Evolutionary conservation across 192 early-diverging fungal genomes (phyloP).

Genomic region (Chytriomyces hyalinus): DNA sequence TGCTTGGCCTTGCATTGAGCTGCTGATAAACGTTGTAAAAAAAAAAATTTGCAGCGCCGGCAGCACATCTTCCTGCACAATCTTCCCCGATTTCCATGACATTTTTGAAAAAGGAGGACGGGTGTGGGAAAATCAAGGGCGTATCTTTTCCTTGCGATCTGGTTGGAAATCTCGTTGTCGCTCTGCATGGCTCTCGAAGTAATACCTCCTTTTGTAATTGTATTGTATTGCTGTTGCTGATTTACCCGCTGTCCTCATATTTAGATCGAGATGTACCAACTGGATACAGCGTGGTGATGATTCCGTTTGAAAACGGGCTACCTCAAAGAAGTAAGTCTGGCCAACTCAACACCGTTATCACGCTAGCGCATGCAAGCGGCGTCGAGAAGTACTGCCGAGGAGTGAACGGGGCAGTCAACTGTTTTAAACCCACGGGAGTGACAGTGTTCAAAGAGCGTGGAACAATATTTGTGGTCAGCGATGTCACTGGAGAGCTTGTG

Average conservation of each 20-base stretch:
- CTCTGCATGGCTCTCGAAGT: slow-evolving; percentile 52
- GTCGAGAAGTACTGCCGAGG: slow-evolving; percentile 7
- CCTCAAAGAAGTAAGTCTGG: background rate
- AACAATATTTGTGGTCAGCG: slow-evolving; percentile 14
- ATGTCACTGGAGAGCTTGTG: slow-evolving; percentile 16
- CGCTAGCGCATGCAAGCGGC: slow-evolving; percentile 12
- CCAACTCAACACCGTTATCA: slow-evolving; percentile 19
- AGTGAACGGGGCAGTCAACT: background rate
- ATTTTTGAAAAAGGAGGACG: slow-evolving; percentile 27
- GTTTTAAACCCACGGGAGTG: slow-evolving; percentile 10
- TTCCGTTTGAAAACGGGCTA: slow-evolving; percentile 33
- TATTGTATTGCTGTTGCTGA: background rate
- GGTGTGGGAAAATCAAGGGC: slow-evolving; percentile 20
- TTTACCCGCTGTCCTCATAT: background rate
- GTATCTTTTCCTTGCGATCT: slow-evolving; percentile 31
- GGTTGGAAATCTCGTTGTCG: slow-evolving; percentile 30
- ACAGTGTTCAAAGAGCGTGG: slow-evolving; percentile 17
- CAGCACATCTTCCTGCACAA: slow-evolving; percentile 42
- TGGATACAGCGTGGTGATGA: slow-evolving; percentile 44
- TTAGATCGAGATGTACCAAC: slow-evolving; percentile 41
- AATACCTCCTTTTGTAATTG: background rate
- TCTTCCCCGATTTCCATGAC: slow-evolving; percentile 41
- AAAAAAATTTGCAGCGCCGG: slow-evolving; percentile 18
- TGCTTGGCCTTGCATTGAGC: background rate
- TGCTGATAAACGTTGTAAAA: background rate